Base-by-base conservation (phyloP, 2,329 filamentous ascomycete species). In the Coniochaeta hoffmannii region DNA sequence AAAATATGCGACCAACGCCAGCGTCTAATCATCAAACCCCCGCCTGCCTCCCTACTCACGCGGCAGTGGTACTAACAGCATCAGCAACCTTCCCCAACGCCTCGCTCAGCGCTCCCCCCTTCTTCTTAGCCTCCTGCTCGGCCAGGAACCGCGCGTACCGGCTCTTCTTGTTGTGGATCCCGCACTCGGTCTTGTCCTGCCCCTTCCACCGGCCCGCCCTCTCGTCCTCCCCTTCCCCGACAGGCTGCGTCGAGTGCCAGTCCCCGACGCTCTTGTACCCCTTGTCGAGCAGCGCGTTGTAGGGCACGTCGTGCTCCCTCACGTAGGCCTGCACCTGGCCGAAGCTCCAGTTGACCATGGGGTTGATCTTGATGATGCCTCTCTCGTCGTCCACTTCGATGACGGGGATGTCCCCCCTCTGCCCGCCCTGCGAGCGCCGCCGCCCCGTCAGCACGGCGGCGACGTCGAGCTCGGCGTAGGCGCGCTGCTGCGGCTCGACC, bases 201-300 rank as follows among this genome's bases (percentile, higher is more conserved):
- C 94, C 94, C 81, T 96, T 97, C 94, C 94, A 99, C 63, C 94
- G 87, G 57, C 94, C 94, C 9, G 94, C 88, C 53, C 94, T 87
- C 82, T 99, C 94, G 66, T 97, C 94, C 74, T 99, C 94, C 61
- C 89, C 89, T 57, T 93, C 90, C 60, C 80, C 85, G 58, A 97
- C 91, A 12, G 94, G 92, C 63, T 85, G 87, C 4, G 94, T 99
- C 53, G 91, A 96, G 80, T 99, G 94, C 90, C 92, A 97, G 78
- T 99, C 94, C 59, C 94, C 94, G 60, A 99, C 81, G 61, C 90
- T 96, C 81, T 97, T 97, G 81, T 99, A 99, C n/a, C 94, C 94
- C 57, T 79, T 81, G 74, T 97, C 90, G 50, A 99, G 82, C 30
- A 99, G 82, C 59, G 82, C 85, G 70, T 99, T 99, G 80, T 96